phyloP scores from a whole-genome alignment of 768 basidiomycete genomes.

The Leccinum subgranulosum region DNA sequence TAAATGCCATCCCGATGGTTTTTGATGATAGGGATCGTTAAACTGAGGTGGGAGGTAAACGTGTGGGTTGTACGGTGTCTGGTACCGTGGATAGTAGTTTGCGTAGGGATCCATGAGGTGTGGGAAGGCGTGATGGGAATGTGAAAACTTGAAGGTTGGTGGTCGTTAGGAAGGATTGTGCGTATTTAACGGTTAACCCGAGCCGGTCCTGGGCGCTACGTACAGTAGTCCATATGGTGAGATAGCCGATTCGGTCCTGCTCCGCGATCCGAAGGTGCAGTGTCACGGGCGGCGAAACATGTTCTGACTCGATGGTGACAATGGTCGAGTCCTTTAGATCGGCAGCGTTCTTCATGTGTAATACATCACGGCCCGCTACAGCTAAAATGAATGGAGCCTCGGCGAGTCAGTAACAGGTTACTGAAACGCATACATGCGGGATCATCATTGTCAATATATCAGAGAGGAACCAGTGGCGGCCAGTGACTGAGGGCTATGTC shows the following conservation, averaged over 20 bases:
- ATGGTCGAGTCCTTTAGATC: background rate
- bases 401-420: background rate
- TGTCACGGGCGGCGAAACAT: background rate
- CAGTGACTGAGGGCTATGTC: background rate
- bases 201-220: slow-evolving; percentile 8
- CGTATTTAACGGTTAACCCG: slow-evolving; percentile 5
- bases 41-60: slow-evolving; percentile 27
- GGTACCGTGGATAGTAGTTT: slow-evolving; percentile 23
- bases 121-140: background rate
- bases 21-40: slow-evolving; percentile 11
- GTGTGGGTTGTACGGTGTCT: slow-evolving; percentile 28
- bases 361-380: background rate
- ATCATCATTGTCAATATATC: background rate
- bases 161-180: background rate
- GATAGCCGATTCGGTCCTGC: slow-evolving; percentile 5
- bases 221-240: background rate
- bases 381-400: slow-evolving; percentile 3
- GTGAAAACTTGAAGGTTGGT: background rate
- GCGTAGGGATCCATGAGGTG: slow-evolving; percentile 24
- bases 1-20: slow-evolving; percentile 12
- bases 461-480: too few relatives aligned
- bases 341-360: background rate
- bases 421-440: background rate
- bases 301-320: background rate
- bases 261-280: background rate